Evolutionary conservation across 352 stramenopile species (phyloP), one percentile per base, ranked within the genome.

Genomic region (Phytopythium chamaehyphon): DNA sequence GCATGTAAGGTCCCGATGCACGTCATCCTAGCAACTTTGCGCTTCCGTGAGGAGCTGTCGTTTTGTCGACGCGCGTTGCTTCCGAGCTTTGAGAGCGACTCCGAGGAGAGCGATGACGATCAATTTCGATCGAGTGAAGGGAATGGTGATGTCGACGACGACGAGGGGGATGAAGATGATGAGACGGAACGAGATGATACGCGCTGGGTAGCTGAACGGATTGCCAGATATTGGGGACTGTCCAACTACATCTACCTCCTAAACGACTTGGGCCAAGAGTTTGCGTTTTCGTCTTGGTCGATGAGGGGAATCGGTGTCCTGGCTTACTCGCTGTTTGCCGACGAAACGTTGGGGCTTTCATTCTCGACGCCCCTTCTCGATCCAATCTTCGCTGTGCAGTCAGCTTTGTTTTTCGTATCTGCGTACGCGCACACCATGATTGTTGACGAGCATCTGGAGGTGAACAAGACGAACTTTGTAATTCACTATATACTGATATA

Each of bases 211-310:
- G 47, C 64, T 2, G 50, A 69, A 6, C 39, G 55, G 40, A 51
- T 76, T 8, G 50, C 64, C 2, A 35, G 54, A 5, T 24, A 36
- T 16, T 83, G 61, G 51, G 62, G 71, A 0, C 54, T 87, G 26
- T 40, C 35, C 4, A 55, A 47, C 1, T 85, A 70, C 47, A 52
- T 62, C 35, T 87, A 88, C 44, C 90, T 90, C 22, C 19, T 87
- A 10, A 65, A 60, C 24, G 61, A 64, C 5, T 66, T 48, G 8
- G 62, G 64, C 0, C 79, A 88, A 11, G 76, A 87, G 44, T 73
- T 83, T 31, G 48, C 55, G 10, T 90, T 89, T 55, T 54, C 74
- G 6, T 61, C 78, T 21, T 91, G 81, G 81, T 85, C 78, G 2
- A 51, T 61, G 14, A 51, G 63, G 2, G 78, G 78, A 9, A 69